Evolutionary conservation across 2,329 filamentous ascomycete species (phyloP), one percentile per base, ranked within the genome.

Genomic region (Ramichloridium luteum): DNA sequence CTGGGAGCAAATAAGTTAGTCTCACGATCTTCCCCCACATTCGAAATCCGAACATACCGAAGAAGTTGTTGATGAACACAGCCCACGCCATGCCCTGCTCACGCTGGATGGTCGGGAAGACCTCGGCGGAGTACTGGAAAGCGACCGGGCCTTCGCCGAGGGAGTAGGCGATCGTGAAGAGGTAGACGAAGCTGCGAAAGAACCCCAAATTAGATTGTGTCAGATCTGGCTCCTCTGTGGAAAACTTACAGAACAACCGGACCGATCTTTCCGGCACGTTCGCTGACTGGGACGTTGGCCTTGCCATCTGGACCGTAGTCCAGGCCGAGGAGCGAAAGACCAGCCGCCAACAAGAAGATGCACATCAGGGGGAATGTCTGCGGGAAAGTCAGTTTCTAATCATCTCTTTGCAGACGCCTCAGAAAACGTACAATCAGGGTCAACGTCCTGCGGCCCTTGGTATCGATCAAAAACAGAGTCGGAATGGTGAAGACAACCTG

Each of bases 1-100:
- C 51, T 46, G 54, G 11, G 67, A 50, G 38, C 64, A n/a, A n/a
- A n/a, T n/a, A n/a, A n/a, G n/a, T n/a, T n/a, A n/a, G n/a, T n/a
- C n/a, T n/a, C n/a, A n/a, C n/a, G n/a, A n/a, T n/a, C n/a, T n/a
- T n/a, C n/a, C n/a, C n/a, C n/a, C n/a, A n/a, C n/a, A n/a, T n/a
- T n/a, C n/a, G n/a, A n/a, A n/a, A n/a, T n/a, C n/a, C n/a, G n/a
- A n/a, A n/a, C 39, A 35, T 36, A 53, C 48, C 53, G 18, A 62
- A 64, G 13, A 59, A 61, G 50, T 64, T 63, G 48, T 73, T 72
- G 57, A 72, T 72, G 35, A 67, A 65, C 58, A 69, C 72, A 9
- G 65, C 69, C 28, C 65, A 70, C 0, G 68, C 65, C 51, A 55
- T 55, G 3, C 51, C 53, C 16, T 53, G 47, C 37, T 61, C 59